A percentile compares a stretch with the other conserved stretches of the same genome.
Conservation (phyloP, 2,329 filamentous ascomycete genomes). For the Verticillium alfalfae region DNA sequence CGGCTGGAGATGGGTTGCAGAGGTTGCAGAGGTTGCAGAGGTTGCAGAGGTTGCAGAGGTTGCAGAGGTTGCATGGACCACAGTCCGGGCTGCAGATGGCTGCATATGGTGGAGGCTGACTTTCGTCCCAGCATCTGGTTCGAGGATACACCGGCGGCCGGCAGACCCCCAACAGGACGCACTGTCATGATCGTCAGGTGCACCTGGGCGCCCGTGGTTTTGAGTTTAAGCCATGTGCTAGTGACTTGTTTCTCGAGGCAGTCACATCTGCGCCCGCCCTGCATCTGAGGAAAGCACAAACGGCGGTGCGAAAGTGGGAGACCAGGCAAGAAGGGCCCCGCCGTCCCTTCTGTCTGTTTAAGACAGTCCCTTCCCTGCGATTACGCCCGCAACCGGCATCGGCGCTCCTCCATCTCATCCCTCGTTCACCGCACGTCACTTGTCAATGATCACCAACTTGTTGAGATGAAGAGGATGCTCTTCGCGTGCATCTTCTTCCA, state of each 20-base stretch:
- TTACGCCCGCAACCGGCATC: background rate
- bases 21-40: too few species aligned
- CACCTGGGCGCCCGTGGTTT: background rate
- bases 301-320: too few species aligned
- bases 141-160: background rate
- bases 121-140: background rate
- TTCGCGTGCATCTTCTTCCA: background rate
- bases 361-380: background rate
- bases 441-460: too few species aligned
- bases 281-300: too few species aligned
- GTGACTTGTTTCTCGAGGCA: background rate
- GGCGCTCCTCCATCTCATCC: too few species aligned
- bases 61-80: background rate
- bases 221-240: background rate
- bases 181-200: background rate
- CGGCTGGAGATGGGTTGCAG: background rate
- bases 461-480: background rate
- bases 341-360: background rate
- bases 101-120: background rate
- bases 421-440: too few species aligned
- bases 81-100: background rate
- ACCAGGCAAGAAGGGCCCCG: background rate
- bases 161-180: background rate
- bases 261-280: background rate
- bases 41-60: too few species aligned